phyloP scores from a whole-genome alignment of 2,329 filamentous ascomycete genomes.

The Penicillium sp. region DNA sequence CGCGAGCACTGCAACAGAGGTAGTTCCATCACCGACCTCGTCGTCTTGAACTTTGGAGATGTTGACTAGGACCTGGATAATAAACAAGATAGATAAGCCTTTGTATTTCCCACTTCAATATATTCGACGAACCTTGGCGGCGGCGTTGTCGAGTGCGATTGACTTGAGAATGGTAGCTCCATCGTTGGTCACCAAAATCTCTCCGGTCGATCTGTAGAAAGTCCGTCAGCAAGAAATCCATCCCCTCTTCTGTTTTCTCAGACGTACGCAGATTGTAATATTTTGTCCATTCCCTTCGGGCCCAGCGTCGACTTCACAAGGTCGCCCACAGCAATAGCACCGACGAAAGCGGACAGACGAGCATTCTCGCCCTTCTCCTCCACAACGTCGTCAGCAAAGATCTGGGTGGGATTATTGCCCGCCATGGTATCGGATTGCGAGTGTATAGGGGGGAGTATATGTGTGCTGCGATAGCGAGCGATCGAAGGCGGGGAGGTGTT shows the following conservation, averaged over 20 bases:
- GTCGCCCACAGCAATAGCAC: conserved; percentile 95
- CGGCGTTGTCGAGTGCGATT: conserved; percentile 96
- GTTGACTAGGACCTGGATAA: conserved; percentile 73
- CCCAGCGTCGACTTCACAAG: conserved; percentile 96
- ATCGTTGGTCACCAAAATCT: conserved; percentile 98
- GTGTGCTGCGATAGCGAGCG: background rate
- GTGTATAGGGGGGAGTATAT: background rate
- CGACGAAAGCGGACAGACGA: conserved; percentile 95
- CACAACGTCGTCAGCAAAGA: conserved; percentile 94
- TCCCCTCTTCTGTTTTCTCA: conserved; percentile 15
- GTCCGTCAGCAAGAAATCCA: background rate
- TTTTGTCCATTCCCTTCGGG: conserved; percentile 99
- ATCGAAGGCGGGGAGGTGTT: conserved; percentile 13
- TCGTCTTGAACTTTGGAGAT: conserved; percentile 99
- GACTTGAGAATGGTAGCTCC: conserved; percentile 97
- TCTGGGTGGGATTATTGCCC: conserved; percentile 78
- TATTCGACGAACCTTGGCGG: conserved; percentile 69
- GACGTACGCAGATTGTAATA: conserved; percentile 85
- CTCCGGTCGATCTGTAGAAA: conserved; percentile 71
- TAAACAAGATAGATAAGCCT: background rate
- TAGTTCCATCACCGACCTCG: conserved; percentile 96
- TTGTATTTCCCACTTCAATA: background rate
- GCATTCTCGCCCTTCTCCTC: conserved; percentile 99
- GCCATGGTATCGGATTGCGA: conserved; percentile 9
- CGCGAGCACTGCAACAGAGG: conserved; percentile 92